Base-by-base conservation (phyloP, 2,329 filamentous ascomycete species). In the Talaromyces islandicus region DNA sequence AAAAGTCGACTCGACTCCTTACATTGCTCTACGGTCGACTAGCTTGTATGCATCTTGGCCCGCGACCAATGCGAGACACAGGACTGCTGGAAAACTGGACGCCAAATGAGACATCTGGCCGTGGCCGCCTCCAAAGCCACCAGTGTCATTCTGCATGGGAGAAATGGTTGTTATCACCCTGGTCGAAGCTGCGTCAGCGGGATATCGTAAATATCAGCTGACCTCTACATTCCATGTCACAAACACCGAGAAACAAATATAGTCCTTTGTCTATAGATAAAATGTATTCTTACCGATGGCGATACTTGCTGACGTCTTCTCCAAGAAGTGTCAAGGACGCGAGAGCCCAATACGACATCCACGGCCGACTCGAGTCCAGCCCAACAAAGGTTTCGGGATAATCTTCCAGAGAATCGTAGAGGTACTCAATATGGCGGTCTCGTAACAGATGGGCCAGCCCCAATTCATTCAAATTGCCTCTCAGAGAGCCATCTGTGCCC, bases 311-410 rank as follows among this genome's bases (percentile, higher is more conserved):
- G 43, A 85, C 75, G 71, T 96, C 90, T 70, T 92, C 85, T 54
- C 91, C 92, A 55, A 99, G 78, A 35, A 92, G 80, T 27, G 83
- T 80, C 64, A 99, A 80, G 2, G 85, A 91, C 35, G 88, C 85
- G 58, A 97, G 80, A 57, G 85, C 89, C 94, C 94, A 99, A 78
- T 97, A 97, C 64, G 96, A 82, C 69, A 96, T 84, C 94, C 94
- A 99, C 10, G 94, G 92, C 59, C 93, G 82, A 71, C 90, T 92
- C 32, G 94, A 88, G 79, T 99, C 94, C 66, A 92, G 85, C 54
- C 82, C 82, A 57, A 88, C 86, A 74, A 89, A 96, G 3, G 78
- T 79, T 7, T 83, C 77, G 0, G 93, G 91, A 62, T 95, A 85
- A 54, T 79, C 80, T 50, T 77, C 77, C 48, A 87, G 68, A 11